phyloP scores from a whole-genome alignment of 108 stramenopile genomes.

The Nitzschia putrida region DNA sequence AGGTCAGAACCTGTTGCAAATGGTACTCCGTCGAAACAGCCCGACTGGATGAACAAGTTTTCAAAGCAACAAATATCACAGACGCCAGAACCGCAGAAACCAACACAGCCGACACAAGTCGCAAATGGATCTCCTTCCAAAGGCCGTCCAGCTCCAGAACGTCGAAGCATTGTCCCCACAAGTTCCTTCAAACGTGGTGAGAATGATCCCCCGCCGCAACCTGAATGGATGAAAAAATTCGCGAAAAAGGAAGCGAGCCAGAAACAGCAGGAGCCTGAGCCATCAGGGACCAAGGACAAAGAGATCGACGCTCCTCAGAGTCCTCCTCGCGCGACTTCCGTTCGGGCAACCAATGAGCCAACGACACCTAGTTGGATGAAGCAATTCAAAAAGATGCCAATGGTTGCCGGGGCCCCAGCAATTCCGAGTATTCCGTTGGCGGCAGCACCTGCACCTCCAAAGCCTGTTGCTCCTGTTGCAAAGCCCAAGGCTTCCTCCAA shows the following conservation, averaged over 20 bases:
- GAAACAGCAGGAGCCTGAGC: neutral
- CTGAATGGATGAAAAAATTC: slow-evolving; percentile 20
- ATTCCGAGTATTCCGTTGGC: neutral
- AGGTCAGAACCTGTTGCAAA: neutral
- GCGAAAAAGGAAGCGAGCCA: neutral
- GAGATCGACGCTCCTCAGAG: neutral
- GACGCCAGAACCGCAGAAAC: too few species aligned
- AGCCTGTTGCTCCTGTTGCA: neutral
- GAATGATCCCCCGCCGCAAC: slow-evolving; percentile 15
- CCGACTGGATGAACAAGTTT: too few species aligned
- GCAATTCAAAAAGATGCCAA: slow-evolving; percentile 14
- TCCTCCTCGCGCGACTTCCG: neutral
- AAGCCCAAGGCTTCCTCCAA: neutral
- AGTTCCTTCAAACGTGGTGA: slow-evolving; percentile 20
- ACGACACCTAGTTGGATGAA: slow-evolving; percentile 25
- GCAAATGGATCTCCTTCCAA: neutral
- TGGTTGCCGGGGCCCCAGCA: slow-evolving; percentile 5
- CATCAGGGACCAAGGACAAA: neutral
- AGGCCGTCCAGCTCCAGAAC: slow-evolving; percentile 11
- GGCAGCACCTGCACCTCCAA: neutral
- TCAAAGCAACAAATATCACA: too few species aligned
- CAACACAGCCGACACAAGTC: too few species aligned
- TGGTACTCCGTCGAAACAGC: too few species aligned
- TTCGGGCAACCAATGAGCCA: neutral
- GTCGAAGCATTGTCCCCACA: neutral